phyloP scores from a whole-genome alignment of 805 yeast species.

The Candida wancherniae region DNA sequence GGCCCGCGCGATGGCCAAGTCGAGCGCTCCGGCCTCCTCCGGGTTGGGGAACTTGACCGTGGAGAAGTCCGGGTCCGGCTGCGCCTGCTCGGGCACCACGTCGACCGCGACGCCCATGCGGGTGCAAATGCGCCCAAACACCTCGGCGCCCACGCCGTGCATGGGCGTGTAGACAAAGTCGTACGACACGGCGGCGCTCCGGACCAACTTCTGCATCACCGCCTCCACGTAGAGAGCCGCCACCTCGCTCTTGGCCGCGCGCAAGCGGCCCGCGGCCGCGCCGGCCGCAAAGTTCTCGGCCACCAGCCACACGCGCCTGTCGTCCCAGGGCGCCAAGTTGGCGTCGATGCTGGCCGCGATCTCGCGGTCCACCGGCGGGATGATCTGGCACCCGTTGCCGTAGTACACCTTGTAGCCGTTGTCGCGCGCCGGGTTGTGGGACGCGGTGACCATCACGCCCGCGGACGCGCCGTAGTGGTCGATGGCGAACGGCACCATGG shows the following conservation, averaged over 20 bases:
- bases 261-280: constrained; percentile 23
- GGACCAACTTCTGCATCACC: constrained; percentile 27
- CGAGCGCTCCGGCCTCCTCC: constrained; percentile 89
- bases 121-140: constrained; percentile 41
- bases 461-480: constrained; percentile 58
- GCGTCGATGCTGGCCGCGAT: constrained; percentile 62
- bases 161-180: constrained; percentile 83
- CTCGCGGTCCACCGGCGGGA: constrained; percentile 79
- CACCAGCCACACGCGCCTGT: constrained; percentile 43
- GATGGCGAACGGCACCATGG: constrained; percentile 86
- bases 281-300: constrained; percentile 30
- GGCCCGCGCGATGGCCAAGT: constrained; percentile 62
- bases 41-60: constrained; percentile 93
- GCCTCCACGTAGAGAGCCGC: constrained; percentile 36
- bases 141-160: constrained; percentile 88
- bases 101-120: constrained; percentile 32
- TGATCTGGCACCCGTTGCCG: constrained; percentile 91
- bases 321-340: constrained; percentile 57
- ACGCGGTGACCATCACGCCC: constrained; percentile 92
- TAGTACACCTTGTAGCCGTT: constrained; percentile 95
- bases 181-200: constrained; percentile 23
- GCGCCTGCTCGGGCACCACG: constrained; percentile 58
- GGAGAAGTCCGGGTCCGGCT: constrained; percentile 81
- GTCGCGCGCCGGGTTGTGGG: constrained; percentile 80
- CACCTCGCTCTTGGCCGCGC: constrained; percentile 39